Conservation (phyloP, 305 asterid species). For the Fraxinus platypoda region DNA sequence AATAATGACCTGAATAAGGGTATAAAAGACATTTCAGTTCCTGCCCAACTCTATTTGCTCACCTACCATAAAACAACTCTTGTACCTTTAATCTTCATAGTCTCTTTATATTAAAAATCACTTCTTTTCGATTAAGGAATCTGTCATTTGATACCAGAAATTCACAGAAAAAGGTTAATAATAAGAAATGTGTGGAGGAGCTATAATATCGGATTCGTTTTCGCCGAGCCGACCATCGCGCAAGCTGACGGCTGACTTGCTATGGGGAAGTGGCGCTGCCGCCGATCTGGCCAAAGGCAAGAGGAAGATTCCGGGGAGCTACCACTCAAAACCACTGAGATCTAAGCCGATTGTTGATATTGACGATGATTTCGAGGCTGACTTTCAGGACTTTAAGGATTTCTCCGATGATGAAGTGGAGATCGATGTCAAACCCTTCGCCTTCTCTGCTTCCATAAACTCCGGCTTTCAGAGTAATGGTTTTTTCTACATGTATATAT, state of each 20-base stretch:
- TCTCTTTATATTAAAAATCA: background rate
- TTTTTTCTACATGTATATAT: background rate
- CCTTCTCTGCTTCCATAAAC: conserved; percentile 50
- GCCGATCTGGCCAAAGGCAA: conserved; percentile 33
- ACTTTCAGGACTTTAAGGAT: conserved; percentile 82
- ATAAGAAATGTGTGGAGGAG: conserved; percentile 75
- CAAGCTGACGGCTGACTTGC: conserved; percentile 68
- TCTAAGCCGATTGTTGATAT: conserved; percentile 46
- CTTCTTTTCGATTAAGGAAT: background rate
- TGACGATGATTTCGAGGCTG: conserved; percentile 78
- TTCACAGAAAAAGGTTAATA: background rate
- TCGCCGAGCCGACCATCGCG: conserved; percentile 57
- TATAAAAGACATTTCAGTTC: conserved; percentile 1
- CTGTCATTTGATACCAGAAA: conserved; percentile 1
- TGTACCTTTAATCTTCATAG: too few relatives aligned
- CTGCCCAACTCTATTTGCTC: conserved; percentile 31
- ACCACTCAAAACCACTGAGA: conserved; percentile 55
- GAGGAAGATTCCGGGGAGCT: conserved; percentile 39
- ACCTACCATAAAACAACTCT: conserved; percentile 9
- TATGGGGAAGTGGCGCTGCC: conserved; percentile 60
- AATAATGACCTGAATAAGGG: conserved; percentile 4
- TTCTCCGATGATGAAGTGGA: conserved; percentile 48
- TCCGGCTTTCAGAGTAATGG: conserved; percentile 31
- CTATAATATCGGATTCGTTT: conserved; percentile 61
- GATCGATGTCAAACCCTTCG: conserved; percentile 44